Conservation (phyloP, 176 grass and related monocot genomes). For the Pontederia crassipes region DNA sequence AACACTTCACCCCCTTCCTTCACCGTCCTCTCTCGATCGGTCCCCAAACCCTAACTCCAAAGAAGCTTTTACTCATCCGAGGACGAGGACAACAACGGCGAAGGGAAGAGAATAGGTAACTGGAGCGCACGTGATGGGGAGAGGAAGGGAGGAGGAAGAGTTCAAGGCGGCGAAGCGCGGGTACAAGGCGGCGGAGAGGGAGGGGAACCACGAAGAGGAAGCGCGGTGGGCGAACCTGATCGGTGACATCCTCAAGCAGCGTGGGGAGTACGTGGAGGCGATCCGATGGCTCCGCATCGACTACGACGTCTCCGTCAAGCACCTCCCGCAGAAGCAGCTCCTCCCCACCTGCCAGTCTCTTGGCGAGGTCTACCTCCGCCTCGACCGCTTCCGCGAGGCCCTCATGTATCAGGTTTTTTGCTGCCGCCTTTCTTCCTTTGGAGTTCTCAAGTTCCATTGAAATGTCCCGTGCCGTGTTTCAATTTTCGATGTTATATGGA, state of each 20-base stretch:
- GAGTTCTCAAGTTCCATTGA: too few species aligned
- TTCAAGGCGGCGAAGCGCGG: conserved; percentile 48
- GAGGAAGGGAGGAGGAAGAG: conserved; percentile 49
- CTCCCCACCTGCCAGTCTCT: conserved; percentile 77
- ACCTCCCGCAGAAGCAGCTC: conserved; percentile 71
- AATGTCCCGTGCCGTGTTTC: too few species aligned
- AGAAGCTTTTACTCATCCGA: too few species aligned
- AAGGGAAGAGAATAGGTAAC: not conserved
- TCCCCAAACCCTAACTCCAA: conserved; percentile 22
- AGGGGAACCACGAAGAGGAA: conserved; percentile 70
- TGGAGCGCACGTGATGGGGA: conserved; percentile 6
- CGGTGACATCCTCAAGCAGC: conserved; percentile 75
- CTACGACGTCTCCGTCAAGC: conserved; percentile 63
- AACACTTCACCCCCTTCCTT: too few species aligned
- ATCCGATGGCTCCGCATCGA: conserved; percentile 60
- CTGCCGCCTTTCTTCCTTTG: too few species aligned
- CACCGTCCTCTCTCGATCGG: too few species aligned
- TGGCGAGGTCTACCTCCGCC: conserved; percentile 77
- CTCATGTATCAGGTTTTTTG: conserved; percentile 58
- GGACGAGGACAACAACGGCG: conserved; percentile 20
- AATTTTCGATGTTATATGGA: too few species aligned
- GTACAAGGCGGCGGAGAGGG: conserved; percentile 44
- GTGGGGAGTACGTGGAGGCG: conserved; percentile 76
- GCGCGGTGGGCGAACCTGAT: conserved; percentile 84
- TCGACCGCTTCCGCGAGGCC: conserved; percentile 45